Evolutionary conservation across 2,329 filamentous ascomycete species (phyloP), one percentile per base, ranked within the genome.

Genomic region (Mariannaea elegans): DNA sequence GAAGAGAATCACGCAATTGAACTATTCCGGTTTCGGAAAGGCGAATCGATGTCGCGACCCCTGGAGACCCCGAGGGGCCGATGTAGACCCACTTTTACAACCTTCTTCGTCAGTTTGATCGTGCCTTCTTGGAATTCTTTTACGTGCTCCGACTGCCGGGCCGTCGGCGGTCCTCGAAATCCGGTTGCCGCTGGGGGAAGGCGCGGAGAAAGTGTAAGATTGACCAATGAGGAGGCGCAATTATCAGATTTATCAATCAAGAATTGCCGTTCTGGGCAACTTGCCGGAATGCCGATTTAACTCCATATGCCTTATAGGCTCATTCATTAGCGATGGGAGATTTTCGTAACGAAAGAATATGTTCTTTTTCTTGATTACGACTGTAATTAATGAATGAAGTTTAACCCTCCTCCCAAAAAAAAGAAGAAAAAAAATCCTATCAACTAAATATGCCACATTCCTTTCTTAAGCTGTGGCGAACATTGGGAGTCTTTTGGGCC

Each of bases 1-100:
- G 60, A 64, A 71, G 51, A 65, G 69, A 77, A 78, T 78, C 76
- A 78, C 76, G 76, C 76, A 78, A 78, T 78, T 73, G 64, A 46
- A 41, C 70, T 72, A 72, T 61, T 44, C 75, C 69, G 39, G 51
- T 66, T 71, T 59, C 19, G 72, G 75, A 61, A 66, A 75, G 73
- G 73, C 66, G 66, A 42, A 27, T 63, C 42, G 56, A 65, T 70
- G 62, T 61, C 64, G 65, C 62, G 64, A 70, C 58, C 59, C 48
- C 66, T 60, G 65, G 65, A 56, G 66, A 69, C 67, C 62, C 70
- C 63, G 61, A 65, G 59, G 56, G 44, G 58, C 59, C 67, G 68
- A 65, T 48, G 50, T 21, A 1, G 49, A 24, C 44, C 54, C 47
- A 54, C 53, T n/a, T 38, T 49, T 27, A 18, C 7, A 14, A 34